Evolutionary conservation across 2,329 filamentous ascomycete species (phyloP).

Genomic region (Trichoderma asperellum): DNA sequence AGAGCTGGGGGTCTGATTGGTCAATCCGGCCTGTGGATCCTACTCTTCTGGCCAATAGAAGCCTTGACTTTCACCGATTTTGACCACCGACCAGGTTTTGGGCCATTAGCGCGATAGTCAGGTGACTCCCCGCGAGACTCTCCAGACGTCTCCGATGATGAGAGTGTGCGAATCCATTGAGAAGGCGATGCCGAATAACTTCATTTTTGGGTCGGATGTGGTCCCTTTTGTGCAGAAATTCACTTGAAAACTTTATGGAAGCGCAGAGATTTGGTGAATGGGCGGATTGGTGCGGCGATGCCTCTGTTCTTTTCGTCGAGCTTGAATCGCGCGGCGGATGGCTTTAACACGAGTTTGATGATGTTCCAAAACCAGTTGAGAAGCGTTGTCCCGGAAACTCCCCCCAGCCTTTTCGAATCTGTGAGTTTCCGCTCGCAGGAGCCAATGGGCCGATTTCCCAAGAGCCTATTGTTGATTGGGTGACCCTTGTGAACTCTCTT

Average conservation of each 20-base stretch:
- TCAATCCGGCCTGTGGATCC: slow-evolving; percentile 28
- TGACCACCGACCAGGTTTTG: slow-evolving; percentile 30
- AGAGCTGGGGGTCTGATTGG: slow-evolving; percentile 39
- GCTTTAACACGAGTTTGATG: not conserved
- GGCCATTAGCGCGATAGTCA: slow-evolving; percentile 30
- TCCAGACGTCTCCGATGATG: slow-evolving; percentile 24
- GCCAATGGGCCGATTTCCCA: not conserved
- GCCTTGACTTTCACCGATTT: slow-evolving; percentile 41
- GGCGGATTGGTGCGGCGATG: slow-evolving; percentile 14
- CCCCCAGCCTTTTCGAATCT: not conserved
- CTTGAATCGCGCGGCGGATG: slow-evolving; percentile 2
- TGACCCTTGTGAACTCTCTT: slow-evolving; percentile 11
- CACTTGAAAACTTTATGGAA: not conserved
- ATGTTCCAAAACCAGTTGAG: not conserved
- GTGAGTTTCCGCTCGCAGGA: not conserved
- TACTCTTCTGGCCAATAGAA: slow-evolving; percentile 38
- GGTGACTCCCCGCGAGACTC: slow-evolving; percentile 33
- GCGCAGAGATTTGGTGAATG: not conserved
- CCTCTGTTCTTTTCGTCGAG: slow-evolving; percentile 8
- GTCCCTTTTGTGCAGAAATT: not conserved
- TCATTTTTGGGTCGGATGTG: slow-evolving; percentile 24
- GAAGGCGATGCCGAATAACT: slow-evolving; percentile 8
- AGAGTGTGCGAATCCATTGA: slow-evolving; percentile 25
- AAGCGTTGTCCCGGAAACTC: not conserved
- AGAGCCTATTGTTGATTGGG: not conserved